phyloP scores from a whole-genome alignment of 176 grass and related monocot species.

The Avena eriantha region DNA sequence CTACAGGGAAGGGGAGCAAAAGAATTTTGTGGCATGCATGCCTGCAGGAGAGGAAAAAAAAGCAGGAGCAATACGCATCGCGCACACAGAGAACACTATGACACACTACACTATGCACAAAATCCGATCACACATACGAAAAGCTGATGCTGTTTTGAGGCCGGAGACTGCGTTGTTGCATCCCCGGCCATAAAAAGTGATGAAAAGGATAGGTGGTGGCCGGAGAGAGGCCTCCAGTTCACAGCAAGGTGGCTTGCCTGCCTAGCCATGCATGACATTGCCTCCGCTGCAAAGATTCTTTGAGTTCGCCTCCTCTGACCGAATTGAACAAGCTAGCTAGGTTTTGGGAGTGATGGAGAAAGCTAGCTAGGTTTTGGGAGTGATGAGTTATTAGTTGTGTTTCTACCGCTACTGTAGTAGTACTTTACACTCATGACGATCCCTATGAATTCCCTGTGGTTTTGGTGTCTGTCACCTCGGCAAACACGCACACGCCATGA shows the following conservation, averaged over 20 bases:
- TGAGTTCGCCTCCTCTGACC: constrained; percentile 34
- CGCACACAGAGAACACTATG: constrained; percentile 22
- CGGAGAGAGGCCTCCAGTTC: constrained; percentile 35
- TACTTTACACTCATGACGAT: constrained; percentile 59
- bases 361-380: background rate
- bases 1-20: constrained; percentile 53
- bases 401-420: background rate
- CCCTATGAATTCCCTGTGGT: constrained; percentile 62
- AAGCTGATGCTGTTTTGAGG: constrained; percentile 56
- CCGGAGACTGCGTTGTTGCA: constrained; percentile 39
- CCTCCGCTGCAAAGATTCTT: constrained; percentile 50
- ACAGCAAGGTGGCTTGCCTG: constrained; percentile 1
- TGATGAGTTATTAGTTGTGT: constrained; percentile 39
- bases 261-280: background rate
- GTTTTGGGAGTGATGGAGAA: constrained; percentile 13
- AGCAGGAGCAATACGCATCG: constrained; percentile 45
- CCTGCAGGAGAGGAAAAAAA: constrained; percentile 40
- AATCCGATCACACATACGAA: constrained; percentile 43
- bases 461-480: constrained; percentile 51
- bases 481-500: constrained; percentile 34
- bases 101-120: constrained; percentile 44
- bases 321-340: background rate
- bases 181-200: constrained; percentile 56
- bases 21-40: constrained; percentile 79
- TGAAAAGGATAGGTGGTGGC: constrained; percentile 33